Conservation (phyloP, 2,329 filamentous ascomycete genomes). For the Alternaria consortialis region DNA sequence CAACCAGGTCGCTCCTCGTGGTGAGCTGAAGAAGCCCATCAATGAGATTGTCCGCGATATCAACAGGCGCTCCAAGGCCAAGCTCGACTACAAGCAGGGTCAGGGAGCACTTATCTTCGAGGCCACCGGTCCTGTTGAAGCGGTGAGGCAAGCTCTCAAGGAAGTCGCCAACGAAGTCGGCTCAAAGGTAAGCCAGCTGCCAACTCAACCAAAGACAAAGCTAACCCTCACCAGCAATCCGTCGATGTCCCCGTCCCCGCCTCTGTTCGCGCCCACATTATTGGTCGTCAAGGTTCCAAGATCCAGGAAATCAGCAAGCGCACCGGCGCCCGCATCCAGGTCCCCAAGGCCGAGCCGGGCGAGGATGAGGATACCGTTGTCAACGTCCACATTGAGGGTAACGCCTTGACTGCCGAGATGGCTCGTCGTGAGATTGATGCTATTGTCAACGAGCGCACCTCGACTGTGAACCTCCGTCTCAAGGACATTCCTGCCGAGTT, state of each 20-base stretch:
- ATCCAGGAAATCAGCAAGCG: conserved; percentile 91
- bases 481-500: conserved; percentile 88
- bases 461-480: conserved; percentile 81
- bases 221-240: conserved; percentile 61
- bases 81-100: conserved; percentile 78
- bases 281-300: conserved; percentile 87
- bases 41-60: conserved; percentile 88
- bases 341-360: conserved; percentile 83
- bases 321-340: conserved; percentile 88
- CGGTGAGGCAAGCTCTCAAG: conserved; percentile 86
- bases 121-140: conserved; percentile 82
- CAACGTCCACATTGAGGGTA: conserved; percentile 88
- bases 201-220: not conserved
- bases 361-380: conserved; percentile 81
- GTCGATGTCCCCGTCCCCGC: conserved; percentile 82
- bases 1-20: conserved; percentile 77
- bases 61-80: conserved; percentile 89
- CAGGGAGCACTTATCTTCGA: conserved; percentile 82
- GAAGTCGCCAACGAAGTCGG: conserved; percentile 90
- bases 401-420: conserved; percentile 84
- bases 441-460: conserved; percentile 86
- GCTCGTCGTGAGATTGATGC: conserved; percentile 84
- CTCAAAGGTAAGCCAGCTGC: conserved; percentile 69
- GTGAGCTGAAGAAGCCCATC: conserved; percentile 84
- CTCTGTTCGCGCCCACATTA: conserved; percentile 86